Conservation (phyloP, 176 grass and related monocot species). For the Tillandsia fasciculata region DNA sequence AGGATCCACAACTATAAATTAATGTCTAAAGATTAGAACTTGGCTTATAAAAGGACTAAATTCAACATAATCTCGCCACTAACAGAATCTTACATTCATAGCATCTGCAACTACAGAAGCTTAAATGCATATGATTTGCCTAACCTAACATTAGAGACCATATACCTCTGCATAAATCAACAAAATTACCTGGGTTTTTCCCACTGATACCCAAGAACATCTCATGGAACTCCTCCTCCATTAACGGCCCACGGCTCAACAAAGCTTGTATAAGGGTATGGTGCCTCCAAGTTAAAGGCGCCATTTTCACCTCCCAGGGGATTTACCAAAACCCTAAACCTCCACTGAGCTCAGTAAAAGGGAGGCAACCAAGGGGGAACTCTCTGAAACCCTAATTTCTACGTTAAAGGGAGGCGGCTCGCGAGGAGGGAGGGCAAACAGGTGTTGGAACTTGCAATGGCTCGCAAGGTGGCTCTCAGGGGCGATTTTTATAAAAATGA, state of each 20-base stretch:
- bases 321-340: neutral
- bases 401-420: too few species aligned
- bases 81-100: neutral
- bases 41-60: too few species aligned
- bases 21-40: too few species aligned
- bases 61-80: too few species aligned
- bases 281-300: slow-evolving; percentile 45
- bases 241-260: slow-evolving; percentile 46
- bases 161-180: neutral
- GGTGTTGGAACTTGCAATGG: too few species aligned
- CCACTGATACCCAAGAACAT: slow-evolving; percentile 45
- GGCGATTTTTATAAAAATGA: too few species aligned
- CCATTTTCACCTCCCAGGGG: slow-evolving; percentile 16
- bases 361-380: too few species aligned
- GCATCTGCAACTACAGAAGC: neutral
- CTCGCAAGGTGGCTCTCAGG: too few species aligned
- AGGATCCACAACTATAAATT: too few species aligned
- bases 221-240: slow-evolving; percentile 41
- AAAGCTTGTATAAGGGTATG: slow-evolving; percentile 68
- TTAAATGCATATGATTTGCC: neutral
- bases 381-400: slow-evolving; percentile 16
- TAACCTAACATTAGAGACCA: neutral
- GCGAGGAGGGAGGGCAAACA: too few species aligned
- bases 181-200: slow-evolving; percentile 44
- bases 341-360: too few species aligned